These are phyloP conservation scores for Fusarium succisae DNA, from an alignment of 2,329 filamentous ascomycete genomes.

Conservation along the genomic window DNA sequence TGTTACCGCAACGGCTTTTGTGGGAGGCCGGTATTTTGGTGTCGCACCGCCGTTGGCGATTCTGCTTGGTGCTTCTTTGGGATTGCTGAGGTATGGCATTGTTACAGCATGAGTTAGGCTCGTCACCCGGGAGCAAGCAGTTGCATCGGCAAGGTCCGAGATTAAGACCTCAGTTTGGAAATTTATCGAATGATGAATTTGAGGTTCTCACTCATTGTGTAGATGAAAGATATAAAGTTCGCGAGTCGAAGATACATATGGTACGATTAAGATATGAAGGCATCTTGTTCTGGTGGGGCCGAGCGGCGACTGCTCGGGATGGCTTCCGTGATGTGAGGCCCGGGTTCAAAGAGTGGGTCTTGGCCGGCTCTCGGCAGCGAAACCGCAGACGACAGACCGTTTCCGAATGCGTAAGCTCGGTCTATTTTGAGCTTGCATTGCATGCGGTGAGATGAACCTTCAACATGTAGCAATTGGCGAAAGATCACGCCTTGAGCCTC, in stretches of 20 bases:
- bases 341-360: fast-evolving
- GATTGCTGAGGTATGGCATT: constrained; percentile 3
- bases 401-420: neutral
- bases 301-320: neutral
- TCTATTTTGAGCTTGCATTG: fast-evolving
- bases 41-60: neutral
- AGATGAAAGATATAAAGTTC: neutral
- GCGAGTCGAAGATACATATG: fast-evolving
- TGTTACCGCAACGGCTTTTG: constrained; percentile 55
- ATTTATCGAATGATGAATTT: neutral
- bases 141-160: neutral
- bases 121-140: fast-evolving
- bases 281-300: neutral
- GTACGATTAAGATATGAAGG: neutral
- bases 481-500: neutral
- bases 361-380: neutral
- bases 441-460: neutral
- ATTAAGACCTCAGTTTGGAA: fast-evolving
- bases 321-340: neutral
- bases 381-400: fast-evolving
- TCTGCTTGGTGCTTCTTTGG: constrained; percentile 6
- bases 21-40: constrained; percentile 1
- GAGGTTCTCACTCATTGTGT: neutral
- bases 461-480: neutral
- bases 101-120: neutral